Evolutionary conservation across 148 eudicot species (phyloP), one percentile per base, ranked within the genome.

Genomic region (Cornus suecica): DNA sequence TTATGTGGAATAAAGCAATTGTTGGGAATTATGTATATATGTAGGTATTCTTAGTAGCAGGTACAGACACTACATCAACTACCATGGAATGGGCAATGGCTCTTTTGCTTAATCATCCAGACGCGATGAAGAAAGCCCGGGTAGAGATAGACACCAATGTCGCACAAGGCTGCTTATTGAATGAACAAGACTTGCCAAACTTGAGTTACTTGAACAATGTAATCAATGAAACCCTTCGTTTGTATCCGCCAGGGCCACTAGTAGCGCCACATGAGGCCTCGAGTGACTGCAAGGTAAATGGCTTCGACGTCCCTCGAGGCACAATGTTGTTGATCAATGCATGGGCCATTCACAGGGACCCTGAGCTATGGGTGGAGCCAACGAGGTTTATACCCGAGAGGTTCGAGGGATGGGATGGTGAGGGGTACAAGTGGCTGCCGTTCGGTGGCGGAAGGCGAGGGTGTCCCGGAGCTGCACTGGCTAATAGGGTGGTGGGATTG

Each of bases 391-490:
- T 30, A 54, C 89, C 86, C 0, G 84, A 81, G 65, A 81, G 84
- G 31, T 83, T 80, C 37, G 80, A 78, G 4, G 83, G 82, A 8
- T 63, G 23, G 29, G 37, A 76, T 16, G 37, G 51, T 27, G 72
- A 82, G 15, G 86, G 82, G 66, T 80, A 24, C 72, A 78, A 76
- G 52, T 75, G 81, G 54, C 73, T 86, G 68, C 83, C 89, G 0
- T 86, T 81, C 74, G 89, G 86, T 10, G 25, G 69, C 1, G 86
- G 88, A 1, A 73, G 88, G 28, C 66, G 88, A n/a, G 51, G 65
- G 15, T 86, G 88, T 71, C 86, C 84, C 0, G 88, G 88, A 5
- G 70, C 74, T 26, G 74, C 63, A 24, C 22, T 83, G 26, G 86
- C 84, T 0, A 72, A 15, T 10, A 37, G 77, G 11, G 37, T 83